phyloP scores from a whole-genome alignment of 202 grass and related monocot genomes.

The Schoenoplectus triqueter region DNA sequence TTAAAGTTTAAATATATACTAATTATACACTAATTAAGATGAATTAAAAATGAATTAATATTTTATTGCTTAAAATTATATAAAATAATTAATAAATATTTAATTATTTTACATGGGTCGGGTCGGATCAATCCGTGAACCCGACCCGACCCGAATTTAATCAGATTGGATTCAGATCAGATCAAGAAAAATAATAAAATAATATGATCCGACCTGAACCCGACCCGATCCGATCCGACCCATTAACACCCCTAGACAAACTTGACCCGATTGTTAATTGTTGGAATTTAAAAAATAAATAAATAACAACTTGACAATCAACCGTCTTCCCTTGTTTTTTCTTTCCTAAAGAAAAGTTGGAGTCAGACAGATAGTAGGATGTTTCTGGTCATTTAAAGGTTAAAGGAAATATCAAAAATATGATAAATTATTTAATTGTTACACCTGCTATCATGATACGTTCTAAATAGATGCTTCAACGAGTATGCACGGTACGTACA shows the following conservation, averaged over 20 bases:
- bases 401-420: neutral
- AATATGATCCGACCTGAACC: no score
- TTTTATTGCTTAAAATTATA: no score
- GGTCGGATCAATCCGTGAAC: no score
- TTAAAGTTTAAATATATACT: no score
- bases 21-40: no score
- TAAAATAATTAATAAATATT: no score
- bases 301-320: neutral
- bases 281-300: neutral
- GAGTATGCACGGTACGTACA: neutral
- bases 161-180: no score
- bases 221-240: no score
- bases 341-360: neutral
- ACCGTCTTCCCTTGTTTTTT: neutral
- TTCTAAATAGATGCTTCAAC: neutral
- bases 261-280: neutral
- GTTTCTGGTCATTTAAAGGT: slow-evolving; percentile 3
- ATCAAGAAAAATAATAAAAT: no score
- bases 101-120: no score
- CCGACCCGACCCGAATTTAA: no score
- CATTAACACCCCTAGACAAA: neutral
- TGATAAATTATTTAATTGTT: neutral
- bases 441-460: neutral
- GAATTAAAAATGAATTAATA: no score
- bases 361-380: neutral